Conservation (phyloP, 1,284 basidiomycete species). For the Ceratobasidium sp. region DNA sequence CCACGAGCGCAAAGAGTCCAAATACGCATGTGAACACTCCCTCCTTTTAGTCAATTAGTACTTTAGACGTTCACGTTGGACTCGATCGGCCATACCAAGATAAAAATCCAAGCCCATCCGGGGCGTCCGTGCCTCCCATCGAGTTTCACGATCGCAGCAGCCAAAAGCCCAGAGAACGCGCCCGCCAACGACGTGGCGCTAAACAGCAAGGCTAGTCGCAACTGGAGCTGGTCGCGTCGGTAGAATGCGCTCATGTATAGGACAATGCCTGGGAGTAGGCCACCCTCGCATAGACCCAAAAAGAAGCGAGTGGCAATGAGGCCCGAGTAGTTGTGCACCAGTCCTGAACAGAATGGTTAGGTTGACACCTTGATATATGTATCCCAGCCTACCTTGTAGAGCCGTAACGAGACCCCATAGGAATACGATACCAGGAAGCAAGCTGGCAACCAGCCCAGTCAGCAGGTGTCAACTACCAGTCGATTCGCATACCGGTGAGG, state of each 20-base stretch:
- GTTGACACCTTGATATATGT: background rate
- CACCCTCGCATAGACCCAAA: slow-evolving; percentile 73
- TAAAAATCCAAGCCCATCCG: slow-evolving; percentile 52
- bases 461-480: slow-evolving; percentile 58
- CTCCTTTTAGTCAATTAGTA: slow-evolving; percentile 48
- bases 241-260: slow-evolving; percentile 72
- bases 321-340: slow-evolving; percentile 66
- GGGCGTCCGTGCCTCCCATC: slow-evolving; percentile 50
- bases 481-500: slow-evolving; percentile 59
- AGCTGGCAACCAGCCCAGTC: slow-evolving; percentile 61
- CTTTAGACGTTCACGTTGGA: slow-evolving; percentile 48
- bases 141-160: slow-evolving; percentile 52
- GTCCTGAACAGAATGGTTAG: slow-evolving; percentile 58
- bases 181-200: slow-evolving; percentile 52
- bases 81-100: slow-evolving; percentile 50
- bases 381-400: slow-evolving; percentile 62
- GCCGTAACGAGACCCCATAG: slow-evolving; percentile 71
- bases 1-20: slow-evolving; percentile 33
- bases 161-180: slow-evolving; percentile 53
- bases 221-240: slow-evolving; percentile 68
- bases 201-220: slow-evolving; percentile 63
- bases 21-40: slow-evolving; percentile 38
- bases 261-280: slow-evolving; percentile 71
- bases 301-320: slow-evolving; percentile 74
- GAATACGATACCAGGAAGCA: slow-evolving; percentile 55